These are phyloP conservation scores for Pachysandra terminalis DNA, from an alignment of 164 flowering plant genomes.

Conservation along the genomic window DNA sequence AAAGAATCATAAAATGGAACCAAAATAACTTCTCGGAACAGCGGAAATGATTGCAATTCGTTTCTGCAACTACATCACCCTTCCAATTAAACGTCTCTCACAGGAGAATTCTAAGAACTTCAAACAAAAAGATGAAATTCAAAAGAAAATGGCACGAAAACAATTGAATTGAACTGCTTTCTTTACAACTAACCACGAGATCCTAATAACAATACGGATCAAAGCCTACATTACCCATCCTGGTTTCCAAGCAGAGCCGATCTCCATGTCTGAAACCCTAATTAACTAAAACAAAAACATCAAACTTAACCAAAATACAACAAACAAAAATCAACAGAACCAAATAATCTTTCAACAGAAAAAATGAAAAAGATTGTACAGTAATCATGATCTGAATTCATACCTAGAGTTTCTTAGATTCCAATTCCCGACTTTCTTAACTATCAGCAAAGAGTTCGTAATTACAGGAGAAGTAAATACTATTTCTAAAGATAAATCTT, in stretches of 20 bases:
- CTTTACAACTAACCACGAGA: slow-evolving; percentile 8
- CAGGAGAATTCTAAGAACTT: neutral
- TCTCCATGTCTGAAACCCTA: slow-evolving; percentile 18
- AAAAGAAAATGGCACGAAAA: neutral
- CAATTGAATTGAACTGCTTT: neutral
- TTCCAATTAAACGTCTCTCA: slow-evolving; percentile 4
- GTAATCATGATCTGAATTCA: slow-evolving; percentile 1
- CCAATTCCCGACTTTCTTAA: too few relatives aligned
- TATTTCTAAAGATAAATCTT: neutral
- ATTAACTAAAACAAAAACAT: slow-evolving; percentile 3
- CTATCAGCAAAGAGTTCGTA: neutral
- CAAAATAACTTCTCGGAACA: neutral
- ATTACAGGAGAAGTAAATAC: neutral
- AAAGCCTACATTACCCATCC: slow-evolving; percentile 25
- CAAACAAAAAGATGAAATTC: neutral
- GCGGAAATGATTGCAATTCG: slow-evolving; percentile 3
- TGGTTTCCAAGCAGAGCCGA: slow-evolving; percentile 15
- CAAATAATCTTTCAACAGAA: neutral
- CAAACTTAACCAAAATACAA: neutral
- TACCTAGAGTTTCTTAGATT: neutral
- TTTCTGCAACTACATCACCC: slow-evolving; percentile 15
- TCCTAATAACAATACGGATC: slow-evolving; percentile 11
- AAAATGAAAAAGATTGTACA: neutral
- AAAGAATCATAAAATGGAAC: slow-evolving; percentile 5
- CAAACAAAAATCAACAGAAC: neutral